Base-by-base conservation (phyloP, 1,284 basidiomycete genomes). In the Anthracocystis setariae region DNA sequence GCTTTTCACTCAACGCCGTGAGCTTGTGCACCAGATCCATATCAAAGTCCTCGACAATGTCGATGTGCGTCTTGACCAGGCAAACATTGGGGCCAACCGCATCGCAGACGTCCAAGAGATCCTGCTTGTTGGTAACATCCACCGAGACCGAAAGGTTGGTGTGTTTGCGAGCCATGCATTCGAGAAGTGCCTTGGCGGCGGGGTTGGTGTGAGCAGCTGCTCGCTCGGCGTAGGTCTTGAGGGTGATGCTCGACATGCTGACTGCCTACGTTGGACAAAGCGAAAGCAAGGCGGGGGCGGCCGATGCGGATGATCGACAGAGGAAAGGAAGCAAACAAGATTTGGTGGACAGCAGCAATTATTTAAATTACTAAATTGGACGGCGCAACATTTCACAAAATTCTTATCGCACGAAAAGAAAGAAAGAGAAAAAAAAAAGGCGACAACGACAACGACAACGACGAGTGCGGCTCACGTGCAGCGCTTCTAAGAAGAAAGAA, bases 1-100 rank as follows among this genome's bases (percentile, higher is more conserved):
- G 90, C 83, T 92, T 90, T 46, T 85, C 81, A 80, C 90, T 90
- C 12, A 98, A 88, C 45, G 85, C 85, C 61, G 89, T 86, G 40
- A 99, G 86, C 64, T 88, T 86, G 29, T 89, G 85, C 55, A 95
- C 88, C 43, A 98, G 85, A 15, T 88, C 88, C 18, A 85, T 84
- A 38, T 93, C 90, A 81, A 95, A 98, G 84, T 98, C 94, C 76
- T 93, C 90, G 50, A 98, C 87, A 71, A 98, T 92, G 83, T 98
- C 96, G 71, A 98, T 89, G 84, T 99, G 96, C 0, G 96, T 98
- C 94, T 98, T 98, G 86, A 98, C 89, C 67, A 97, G 88, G 86
- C 93, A 97, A 73, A 93, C 89, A 77, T 90, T 90, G 8, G 91
- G 90, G 2, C 92, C 95, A 61, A 97, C 94, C 21, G 88, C 88